A percentile compares a stretch with the other conserved stretches of the same genome.
Conservation (phyloP, 495 filamentous ascomycete genomes). For the Penicillium canescens region DNA sequence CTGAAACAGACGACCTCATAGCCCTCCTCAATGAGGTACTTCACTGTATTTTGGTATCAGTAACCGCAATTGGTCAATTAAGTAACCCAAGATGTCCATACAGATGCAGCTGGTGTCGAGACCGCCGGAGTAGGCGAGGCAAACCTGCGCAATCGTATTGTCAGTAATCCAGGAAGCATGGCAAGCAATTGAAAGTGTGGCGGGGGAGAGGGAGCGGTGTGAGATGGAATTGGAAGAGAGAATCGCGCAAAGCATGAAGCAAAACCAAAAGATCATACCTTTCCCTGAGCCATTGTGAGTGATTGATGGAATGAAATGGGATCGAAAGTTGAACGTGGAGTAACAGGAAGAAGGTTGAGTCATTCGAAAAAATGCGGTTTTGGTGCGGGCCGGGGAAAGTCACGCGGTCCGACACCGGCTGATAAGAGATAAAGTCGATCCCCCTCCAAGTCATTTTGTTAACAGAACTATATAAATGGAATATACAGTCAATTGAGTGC, state of each 20-base stretch:
- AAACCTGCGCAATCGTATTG: conserved; percentile 31
- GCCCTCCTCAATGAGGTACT: conserved; percentile 68
- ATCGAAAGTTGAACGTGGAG: conserved; percentile 15
- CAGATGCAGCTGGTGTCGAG: conserved; percentile 69
- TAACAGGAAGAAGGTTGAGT: conserved; percentile 29
- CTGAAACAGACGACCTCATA: conserved; percentile 70
- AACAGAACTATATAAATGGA: too few species aligned
- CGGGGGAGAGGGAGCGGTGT: conserved; percentile 24
- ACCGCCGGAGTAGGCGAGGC: conserved; percentile 48
- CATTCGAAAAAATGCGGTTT: conserved; percentile 31
- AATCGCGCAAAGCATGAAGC: neutral
- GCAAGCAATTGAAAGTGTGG: conserved; percentile 8
- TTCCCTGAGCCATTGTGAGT: conserved; percentile 31
- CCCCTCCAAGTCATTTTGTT: neutral
- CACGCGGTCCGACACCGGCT: conserved; percentile 28
- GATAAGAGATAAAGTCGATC: conserved; percentile 24
- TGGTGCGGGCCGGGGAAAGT: conserved; percentile 29
- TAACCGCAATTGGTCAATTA: conserved; percentile 8
- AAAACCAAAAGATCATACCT: conserved; percentile 19
- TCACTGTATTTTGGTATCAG: conserved; percentile 35
- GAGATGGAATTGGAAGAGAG: neutral
- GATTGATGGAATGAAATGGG: conserved; percentile 7
- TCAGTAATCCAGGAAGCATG: conserved; percentile 8
- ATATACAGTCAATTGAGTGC: too few species aligned
- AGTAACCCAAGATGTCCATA: conserved; percentile 18